Evolutionary conservation across 306 rosid species (phyloP).

Genomic region (Benincasa hispida): DNA sequence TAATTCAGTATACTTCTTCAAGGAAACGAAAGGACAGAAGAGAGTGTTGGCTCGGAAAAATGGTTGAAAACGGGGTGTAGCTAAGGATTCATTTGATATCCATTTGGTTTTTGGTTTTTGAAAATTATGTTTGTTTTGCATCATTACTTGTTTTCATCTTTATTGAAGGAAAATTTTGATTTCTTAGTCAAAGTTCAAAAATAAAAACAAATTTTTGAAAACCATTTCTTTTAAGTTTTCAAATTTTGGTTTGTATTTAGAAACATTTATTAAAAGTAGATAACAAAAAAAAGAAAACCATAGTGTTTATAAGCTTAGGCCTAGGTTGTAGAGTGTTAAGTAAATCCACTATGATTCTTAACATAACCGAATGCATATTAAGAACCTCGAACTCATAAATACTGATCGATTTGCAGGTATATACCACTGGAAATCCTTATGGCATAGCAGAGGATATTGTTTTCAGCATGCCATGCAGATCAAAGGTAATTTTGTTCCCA

Average conservation of each 20-base stretch:
- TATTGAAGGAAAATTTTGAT: too few species aligned
- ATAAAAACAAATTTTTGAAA: too few species aligned
- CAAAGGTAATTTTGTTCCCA: conserved; percentile 42
- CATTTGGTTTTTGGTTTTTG: too few species aligned
- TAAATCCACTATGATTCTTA: background rate
- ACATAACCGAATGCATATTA: background rate
- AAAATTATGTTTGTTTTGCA: too few species aligned
- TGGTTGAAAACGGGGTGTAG: background rate
- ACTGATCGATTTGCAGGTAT: conserved; percentile 41
- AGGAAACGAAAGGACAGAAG: background rate
- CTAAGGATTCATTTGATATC: background rate
- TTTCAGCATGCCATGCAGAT: conserved; percentile 97
- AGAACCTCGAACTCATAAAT: conserved; percentile 1
- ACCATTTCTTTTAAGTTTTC: too few species aligned
- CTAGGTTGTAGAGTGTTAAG: too few species aligned
- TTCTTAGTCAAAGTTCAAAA: too few species aligned
- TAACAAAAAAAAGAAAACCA: too few species aligned
- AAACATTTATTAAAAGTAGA: too few species aligned
- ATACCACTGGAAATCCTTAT: conserved; percentile 76
- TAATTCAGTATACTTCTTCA: background rate
- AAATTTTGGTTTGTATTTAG: too few species aligned
- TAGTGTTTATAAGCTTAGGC: background rate
- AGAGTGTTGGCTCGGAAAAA: background rate
- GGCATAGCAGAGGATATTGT: conserved; percentile 87
- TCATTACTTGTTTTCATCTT: too few species aligned